phyloP scores from a whole-genome alignment of 225 moss, liverwort and hornwort species.

The Ulota crispa region DNA sequence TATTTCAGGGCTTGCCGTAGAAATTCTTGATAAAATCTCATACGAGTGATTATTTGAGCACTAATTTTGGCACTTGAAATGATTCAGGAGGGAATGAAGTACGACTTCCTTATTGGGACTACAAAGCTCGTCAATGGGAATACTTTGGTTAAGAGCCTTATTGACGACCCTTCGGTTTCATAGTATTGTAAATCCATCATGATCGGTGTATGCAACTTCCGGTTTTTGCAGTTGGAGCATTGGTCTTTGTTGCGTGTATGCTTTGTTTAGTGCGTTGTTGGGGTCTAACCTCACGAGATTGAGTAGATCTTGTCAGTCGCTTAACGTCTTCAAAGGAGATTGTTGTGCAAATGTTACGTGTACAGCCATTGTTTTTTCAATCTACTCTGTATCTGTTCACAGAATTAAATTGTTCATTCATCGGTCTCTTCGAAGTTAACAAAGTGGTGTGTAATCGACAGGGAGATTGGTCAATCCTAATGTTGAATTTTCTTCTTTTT shows the following conservation, averaged over 20 bases:
- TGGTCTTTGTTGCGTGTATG: not conserved
- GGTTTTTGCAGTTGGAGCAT: not conserved
- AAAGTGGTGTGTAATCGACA: not conserved
- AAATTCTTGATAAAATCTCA: not conserved
- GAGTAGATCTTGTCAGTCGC: slow-evolving; percentile 6
- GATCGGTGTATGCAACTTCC: not conserved
- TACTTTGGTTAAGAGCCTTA: slow-evolving; percentile 72
- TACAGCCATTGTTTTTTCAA: slow-evolving; percentile 21
- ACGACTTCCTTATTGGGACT: slow-evolving; percentile 87
- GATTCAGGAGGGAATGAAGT: slow-evolving; percentile 93
- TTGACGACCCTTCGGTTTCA: slow-evolving; percentile 67
- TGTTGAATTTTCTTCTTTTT: no score
- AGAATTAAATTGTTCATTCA: not conserved
- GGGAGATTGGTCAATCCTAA: no score
- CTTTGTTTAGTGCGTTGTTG: slow-evolving; percentile 19
- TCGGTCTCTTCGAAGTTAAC: not conserved
- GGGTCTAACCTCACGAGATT: not conserved
- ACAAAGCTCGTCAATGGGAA: slow-evolving; percentile 88
- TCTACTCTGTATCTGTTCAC: not conserved
- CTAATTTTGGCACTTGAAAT: slow-evolving; percentile 16
- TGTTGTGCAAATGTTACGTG: slow-evolving; percentile 25
- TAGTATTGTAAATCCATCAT: slow-evolving; percentile 16
- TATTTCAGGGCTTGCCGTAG: not conserved
- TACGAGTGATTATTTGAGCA: not conserved
- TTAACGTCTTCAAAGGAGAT: slow-evolving; percentile 3